Base-by-base conservation (phyloP, 179 eudicot genomes). In the Corrigiola litoralis region DNA sequence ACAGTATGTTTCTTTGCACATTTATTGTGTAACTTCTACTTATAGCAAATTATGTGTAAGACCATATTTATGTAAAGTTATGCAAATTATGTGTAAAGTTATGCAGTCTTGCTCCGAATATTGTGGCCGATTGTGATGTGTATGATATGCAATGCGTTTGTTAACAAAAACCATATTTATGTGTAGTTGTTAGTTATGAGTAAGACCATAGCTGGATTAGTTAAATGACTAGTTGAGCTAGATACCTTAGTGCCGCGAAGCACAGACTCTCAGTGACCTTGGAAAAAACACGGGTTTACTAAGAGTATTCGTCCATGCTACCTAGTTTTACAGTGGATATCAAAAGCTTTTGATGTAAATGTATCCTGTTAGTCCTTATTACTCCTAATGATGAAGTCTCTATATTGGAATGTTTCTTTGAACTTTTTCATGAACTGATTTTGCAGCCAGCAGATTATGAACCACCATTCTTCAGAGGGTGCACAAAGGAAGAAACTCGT, bases 391-490 rank as follows among this genome's bases (percentile, higher is more conserved):
- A 12, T 23, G 7, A 21, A 2, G 10, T 58, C 6, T 52, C 8
- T 29, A 11, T 20, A 36, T n/a, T n/a, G 12, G 37, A 41, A 17
- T 42, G 24, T 13, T 25, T 27, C 27, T 23, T 38, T 10, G 1
- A 56, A 33, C n/a, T 62, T 0, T 36, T 31, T 46, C 7, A 7
- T 36, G 48, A 37, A 28, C 9, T 70, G 61, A 50, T 63, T 63
- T 76, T 82, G 81, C 88, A 94, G 97, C 99, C 97, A 37, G 70
- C 63, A 49, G 97, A 94, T 73, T 94, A 94, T 65, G 99, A 94
- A 77, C 99, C 99, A 57, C 99, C 97, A 54, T 94, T 86, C 75
- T 94, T 90, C 76, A 83, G 90, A 83, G 77, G 88, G 71, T 94
- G 92, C 79, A 82, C 89, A 20, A 85, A 84, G 34, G 81, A 90